phyloP scores from a whole-genome alignment of 176 grass and related monocot species.

The Urochloa ruziziensis region DNA sequence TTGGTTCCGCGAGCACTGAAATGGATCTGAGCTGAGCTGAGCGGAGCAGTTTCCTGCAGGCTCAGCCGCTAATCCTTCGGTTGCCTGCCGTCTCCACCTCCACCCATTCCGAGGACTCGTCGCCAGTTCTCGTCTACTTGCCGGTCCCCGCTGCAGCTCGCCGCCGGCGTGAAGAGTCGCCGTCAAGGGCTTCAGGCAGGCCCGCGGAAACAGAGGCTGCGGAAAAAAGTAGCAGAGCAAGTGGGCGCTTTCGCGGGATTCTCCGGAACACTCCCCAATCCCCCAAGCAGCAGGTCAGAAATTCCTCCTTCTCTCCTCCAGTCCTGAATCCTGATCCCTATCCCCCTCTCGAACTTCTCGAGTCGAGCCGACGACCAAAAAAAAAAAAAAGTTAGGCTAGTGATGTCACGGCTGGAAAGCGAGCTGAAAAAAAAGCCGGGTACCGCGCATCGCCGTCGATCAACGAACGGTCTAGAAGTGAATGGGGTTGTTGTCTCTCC shows the following conservation, averaged over 20 bases:
- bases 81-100: neutral
- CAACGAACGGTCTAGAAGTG: slow-evolving; percentile 2
- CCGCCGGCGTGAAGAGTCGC: slow-evolving; percentile 17
- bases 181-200: too few species aligned
- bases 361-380: slow-evolving; percentile 2
- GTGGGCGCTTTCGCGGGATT: slow-evolving; percentile 25
- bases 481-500: slow-evolving; percentile 1
- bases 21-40: neutral
- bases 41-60: neutral
- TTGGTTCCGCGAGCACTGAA: too few species aligned
- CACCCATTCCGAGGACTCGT: neutral
- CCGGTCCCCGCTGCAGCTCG: neutral
- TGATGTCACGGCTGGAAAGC: slow-evolving; percentile 2
- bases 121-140: neutral
- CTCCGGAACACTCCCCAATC: slow-evolving; percentile 33
- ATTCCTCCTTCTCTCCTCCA: neutral
- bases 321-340: neutral
- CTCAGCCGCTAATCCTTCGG: neutral
- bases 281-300: slow-evolving; percentile 31
- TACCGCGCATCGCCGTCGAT: neutral
- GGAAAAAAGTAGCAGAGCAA: neutral
- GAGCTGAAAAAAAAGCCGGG: neutral
- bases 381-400: neutral
- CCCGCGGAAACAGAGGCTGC: neutral
- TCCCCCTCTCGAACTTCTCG: neutral